Conservation (phyloP, 495 filamentous ascomycete species). For the Hypoxylon fuscum region DNA sequence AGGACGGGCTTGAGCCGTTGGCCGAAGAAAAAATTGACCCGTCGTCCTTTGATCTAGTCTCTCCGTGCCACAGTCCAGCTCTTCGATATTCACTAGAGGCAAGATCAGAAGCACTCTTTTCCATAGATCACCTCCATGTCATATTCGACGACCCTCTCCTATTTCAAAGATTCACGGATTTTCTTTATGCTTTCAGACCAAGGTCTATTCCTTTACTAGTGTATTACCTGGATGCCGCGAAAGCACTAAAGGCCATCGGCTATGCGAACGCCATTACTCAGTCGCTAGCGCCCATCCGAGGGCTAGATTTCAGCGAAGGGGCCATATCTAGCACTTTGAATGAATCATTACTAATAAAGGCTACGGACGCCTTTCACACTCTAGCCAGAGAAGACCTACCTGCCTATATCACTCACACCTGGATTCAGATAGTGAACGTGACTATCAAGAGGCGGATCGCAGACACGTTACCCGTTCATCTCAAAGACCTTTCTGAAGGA, state of each 20-base stretch:
- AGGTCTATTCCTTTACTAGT: slow-evolving; percentile 70
- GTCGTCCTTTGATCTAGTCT: slow-evolving; percentile 61
- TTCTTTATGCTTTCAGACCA: slow-evolving; percentile 68
- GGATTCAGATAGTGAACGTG: slow-evolving; percentile 64
- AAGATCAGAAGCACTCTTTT: slow-evolving; percentile 71
- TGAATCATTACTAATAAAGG: slow-evolving; percentile 65
- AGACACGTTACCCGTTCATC: slow-evolving; percentile 61
- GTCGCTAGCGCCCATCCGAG: slow-evolving; percentile 58
- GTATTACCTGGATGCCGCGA: slow-evolving; percentile 75
- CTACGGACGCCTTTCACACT: slow-evolving; percentile 63
- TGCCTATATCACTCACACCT: slow-evolving; percentile 72
- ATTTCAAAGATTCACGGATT: slow-evolving; percentile 69
- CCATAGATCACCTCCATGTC: slow-evolving; percentile 66
- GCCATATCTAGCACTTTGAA: slow-evolving; percentile 59
- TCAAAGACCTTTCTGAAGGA: slow-evolving; percentile 70
- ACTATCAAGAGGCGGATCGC: slow-evolving; percentile 67
- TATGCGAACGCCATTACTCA: slow-evolving; percentile 73
- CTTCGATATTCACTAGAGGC: slow-evolving; percentile 64
- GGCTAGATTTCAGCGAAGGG: slow-evolving; percentile 55
- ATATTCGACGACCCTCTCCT: slow-evolving; percentile 72
- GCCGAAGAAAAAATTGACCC: slow-evolving; percentile 58
- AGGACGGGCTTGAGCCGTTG: slow-evolving; percentile 60
- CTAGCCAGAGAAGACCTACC: slow-evolving; percentile 74
- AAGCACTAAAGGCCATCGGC: slow-evolving; percentile 73
- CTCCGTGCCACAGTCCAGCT: slow-evolving; percentile 39